These are phyloP conservation scores for Hibiscus mutabilis DNA, from an alignment of 345 rosid genomes.

Conservation along the genomic window DNA sequence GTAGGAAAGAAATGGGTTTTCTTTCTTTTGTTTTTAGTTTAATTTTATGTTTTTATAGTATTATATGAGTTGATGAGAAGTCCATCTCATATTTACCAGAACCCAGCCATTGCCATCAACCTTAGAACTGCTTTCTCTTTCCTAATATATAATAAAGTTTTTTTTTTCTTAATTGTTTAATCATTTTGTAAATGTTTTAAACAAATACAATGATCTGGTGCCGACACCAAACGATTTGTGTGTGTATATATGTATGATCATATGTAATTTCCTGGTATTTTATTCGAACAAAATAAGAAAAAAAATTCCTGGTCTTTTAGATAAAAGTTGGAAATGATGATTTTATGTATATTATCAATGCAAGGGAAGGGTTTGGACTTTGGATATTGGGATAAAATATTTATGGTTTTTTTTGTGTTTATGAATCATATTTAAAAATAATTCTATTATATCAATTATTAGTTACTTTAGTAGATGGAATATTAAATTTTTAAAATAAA, in stretches of 20 bases:
- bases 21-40: background rate
- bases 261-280: no score
- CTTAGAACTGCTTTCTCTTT: background rate
- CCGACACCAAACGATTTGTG: background rate
- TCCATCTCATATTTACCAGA: constrained; percentile 3
- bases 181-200: background rate
- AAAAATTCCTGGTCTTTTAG: no score
- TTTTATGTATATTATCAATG: no score
- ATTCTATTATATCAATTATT: no score
- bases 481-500: no score
- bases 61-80: constrained; percentile 1
- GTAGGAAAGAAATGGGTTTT: constrained; percentile 13
- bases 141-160: background rate
- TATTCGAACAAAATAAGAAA: no score
- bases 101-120: constrained; percentile 3
- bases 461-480: no score
- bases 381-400: no score
- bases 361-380: no score
- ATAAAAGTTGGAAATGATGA: no score
- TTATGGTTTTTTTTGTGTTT: no score
- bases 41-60: background rate
- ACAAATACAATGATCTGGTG: background rate
- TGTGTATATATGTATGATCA: background rate
- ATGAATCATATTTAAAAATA: no score
- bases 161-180: background rate